These are phyloP conservation scores for Peniophora sp. DNA, from an alignment of 1,284 basidiomycete species.

Conservation along the genomic window DNA sequence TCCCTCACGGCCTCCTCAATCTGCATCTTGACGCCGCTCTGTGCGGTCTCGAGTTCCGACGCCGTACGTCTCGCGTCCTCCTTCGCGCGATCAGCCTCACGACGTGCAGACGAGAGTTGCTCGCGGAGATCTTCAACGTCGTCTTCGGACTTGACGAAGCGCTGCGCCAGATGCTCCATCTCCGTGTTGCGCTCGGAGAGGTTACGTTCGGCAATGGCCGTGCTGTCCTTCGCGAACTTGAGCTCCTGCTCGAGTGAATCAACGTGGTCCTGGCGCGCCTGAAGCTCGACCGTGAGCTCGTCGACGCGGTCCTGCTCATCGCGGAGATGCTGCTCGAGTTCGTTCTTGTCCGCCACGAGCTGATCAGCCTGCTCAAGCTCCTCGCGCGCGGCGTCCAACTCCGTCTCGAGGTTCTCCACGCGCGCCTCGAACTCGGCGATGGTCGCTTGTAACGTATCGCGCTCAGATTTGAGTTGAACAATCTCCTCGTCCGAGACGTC, in stretches of 20 bases:
- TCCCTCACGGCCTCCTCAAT: conserved; percentile 41
- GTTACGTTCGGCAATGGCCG: conserved; percentile 48
- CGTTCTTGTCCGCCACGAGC: background rate
- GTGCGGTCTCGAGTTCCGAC: conserved; percentile 38
- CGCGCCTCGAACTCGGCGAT: conserved; percentile 27
- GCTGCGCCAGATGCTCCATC: conserved; percentile 29
- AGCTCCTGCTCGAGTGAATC: conserved; percentile 48
- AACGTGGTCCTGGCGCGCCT: conserved; percentile 51
- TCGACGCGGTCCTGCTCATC: conserved; percentile 40
- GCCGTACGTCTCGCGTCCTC: conserved; percentile 44
- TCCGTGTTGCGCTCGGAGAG: conserved; percentile 46
- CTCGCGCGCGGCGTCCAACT: conserved; percentile 35
- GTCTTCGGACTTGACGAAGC: conserved; percentile 30
- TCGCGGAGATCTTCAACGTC: conserved; percentile 46
- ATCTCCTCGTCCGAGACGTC: conserved; percentile 27
- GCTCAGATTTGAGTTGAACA: conserved; percentile 18
- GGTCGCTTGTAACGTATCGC: conserved; percentile 31
- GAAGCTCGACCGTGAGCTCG: conserved; percentile 36
- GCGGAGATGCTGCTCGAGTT: conserved; percentile 46
- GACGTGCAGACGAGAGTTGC: conserved; percentile 42
- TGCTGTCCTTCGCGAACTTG: conserved; percentile 42
- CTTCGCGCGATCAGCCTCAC: conserved; percentile 43
- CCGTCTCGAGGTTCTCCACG: conserved; percentile 36
- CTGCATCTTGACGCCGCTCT: conserved; percentile 35
- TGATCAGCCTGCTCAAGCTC: conserved; percentile 42